These are phyloP conservation scores for Fusarium abutilonis DNA, from an alignment of 2,329 filamentous ascomycete genomes.

Conservation along the genomic window DNA sequence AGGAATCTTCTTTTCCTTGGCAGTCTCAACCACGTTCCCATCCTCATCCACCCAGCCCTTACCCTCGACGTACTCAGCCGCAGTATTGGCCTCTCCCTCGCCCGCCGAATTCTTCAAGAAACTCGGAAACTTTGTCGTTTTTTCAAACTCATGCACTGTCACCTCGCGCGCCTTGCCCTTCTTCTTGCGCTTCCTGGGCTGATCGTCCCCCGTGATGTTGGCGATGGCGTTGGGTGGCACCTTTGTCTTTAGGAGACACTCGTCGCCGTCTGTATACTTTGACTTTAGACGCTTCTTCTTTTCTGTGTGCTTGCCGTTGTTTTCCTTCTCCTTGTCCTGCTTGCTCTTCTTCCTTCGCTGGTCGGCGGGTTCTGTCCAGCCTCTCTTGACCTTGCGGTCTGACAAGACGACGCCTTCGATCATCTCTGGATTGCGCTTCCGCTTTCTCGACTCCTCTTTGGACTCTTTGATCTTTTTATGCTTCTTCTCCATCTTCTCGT, in stretches of 20 bases:
- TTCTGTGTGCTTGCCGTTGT: slow-evolving; percentile 63
- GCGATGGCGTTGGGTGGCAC: slow-evolving; percentile 64
- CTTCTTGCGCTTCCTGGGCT: slow-evolving; percentile 68
- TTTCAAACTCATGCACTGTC: slow-evolving; percentile 88
- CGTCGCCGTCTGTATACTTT: slow-evolving; percentile 81
- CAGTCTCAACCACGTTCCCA: slow-evolving; percentile 77
- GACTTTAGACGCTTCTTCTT: slow-evolving; percentile 72
- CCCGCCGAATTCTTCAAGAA: slow-evolving; percentile 71
- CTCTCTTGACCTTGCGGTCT: slow-evolving; percentile 84
- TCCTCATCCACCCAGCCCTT: slow-evolving; percentile 87
- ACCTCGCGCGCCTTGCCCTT: slow-evolving; percentile 63
- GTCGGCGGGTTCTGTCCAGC: slow-evolving; percentile 79
- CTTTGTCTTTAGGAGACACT: slow-evolving; percentile 86
- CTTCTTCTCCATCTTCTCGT: slow-evolving; percentile 48
- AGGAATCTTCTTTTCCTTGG: slow-evolving; percentile 50
- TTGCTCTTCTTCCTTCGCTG: slow-evolving; percentile 59
- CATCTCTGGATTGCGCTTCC: slow-evolving; percentile 62
- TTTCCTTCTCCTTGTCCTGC: slow-evolving; percentile 57
- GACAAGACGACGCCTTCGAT: slow-evolving; percentile 75
- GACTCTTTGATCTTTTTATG: slow-evolving; percentile 50
- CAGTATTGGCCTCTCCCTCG: slow-evolving; percentile 48
- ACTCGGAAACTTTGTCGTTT: slow-evolving; percentile 81
- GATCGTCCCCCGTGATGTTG: slow-evolving; percentile 54
- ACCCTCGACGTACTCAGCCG: slow-evolving; percentile 77
- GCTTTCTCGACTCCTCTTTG: slow-evolving; percentile 56